A percentile compares a stretch with the other conserved stretches of the same genome.
These are phyloP conservation scores for Boeremia exigua DNA, from an alignment of 2,329 filamentous ascomycete genomes.

Conservation along the genomic window DNA sequence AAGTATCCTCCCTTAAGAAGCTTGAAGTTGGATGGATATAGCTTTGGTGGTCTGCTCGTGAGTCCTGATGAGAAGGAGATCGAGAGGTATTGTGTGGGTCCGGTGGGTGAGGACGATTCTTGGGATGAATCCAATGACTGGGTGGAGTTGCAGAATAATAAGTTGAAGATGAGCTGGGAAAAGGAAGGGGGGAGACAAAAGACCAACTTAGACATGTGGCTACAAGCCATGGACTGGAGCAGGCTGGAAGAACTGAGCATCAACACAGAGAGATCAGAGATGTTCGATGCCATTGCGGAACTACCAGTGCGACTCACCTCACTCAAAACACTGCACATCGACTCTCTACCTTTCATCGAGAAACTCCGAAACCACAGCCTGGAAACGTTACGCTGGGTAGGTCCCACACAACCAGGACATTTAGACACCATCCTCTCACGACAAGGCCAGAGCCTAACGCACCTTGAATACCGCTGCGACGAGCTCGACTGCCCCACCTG, in stretches of 20 bases:
- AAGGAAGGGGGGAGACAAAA: background rate
- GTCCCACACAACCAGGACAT: background rate
- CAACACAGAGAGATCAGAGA: background rate
- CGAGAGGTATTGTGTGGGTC: background rate
- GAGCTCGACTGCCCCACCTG: background rate
- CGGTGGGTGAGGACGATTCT: background rate
- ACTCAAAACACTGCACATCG: background rate
- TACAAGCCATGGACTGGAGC: background rate
- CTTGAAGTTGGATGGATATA: background rate
- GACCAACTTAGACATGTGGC: background rate
- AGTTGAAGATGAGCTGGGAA: too few species aligned
- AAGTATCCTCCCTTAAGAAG: background rate
- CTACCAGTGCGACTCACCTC: background rate
- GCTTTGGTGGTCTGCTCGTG: background rate
- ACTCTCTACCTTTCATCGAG: background rate
- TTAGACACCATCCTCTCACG: background rate
- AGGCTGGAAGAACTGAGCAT: conserved; percentile 1
- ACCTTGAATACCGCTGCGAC: background rate
- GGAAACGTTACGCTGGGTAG: background rate
- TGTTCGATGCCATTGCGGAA: background rate
- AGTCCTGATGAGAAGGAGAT: background rate
- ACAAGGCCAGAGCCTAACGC: background rate
- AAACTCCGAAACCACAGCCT: background rate
- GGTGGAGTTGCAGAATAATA: background rate
- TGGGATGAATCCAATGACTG: background rate